Evolutionary conservation across 331 rosid species (phyloP).

Genomic region (Saraca asoca): DNA sequence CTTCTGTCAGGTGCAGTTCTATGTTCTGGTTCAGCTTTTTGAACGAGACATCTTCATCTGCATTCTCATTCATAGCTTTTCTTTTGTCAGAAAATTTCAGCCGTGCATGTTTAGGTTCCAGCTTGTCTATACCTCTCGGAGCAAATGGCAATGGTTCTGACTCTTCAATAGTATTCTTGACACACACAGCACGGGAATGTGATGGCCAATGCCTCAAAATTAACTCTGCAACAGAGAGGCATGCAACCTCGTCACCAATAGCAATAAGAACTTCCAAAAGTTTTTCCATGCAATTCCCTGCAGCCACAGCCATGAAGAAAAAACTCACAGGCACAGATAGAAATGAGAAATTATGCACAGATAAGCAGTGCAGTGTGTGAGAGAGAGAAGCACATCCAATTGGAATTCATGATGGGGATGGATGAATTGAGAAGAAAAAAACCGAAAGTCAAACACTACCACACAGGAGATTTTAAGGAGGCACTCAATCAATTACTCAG

Average conservation of each 20-base stretch:
- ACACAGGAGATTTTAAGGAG: slow-evolving; percentile 18
- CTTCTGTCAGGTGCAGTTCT: slow-evolving; percentile 68
- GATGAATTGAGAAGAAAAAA: slow-evolving; percentile 17
- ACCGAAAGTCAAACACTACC: slow-evolving; percentile 9
- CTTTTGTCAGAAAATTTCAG: slow-evolving; percentile 85
- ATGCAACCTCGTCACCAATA: slow-evolving; percentile 95
- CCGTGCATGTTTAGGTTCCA: slow-evolving; percentile 86
- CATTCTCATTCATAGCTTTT: slow-evolving; percentile 58
- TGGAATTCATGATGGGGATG: slow-evolving; percentile 24
- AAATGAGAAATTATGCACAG: neutral
- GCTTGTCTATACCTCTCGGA: slow-evolving; percentile 95
- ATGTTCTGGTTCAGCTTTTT: slow-evolving; percentile 73
- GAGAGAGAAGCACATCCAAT: slow-evolving; percentile 25
- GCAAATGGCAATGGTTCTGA: slow-evolving; percentile 79
- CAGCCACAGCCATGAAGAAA: slow-evolving; percentile 23
- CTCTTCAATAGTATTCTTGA: slow-evolving; percentile 77
- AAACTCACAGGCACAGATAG: neutral
- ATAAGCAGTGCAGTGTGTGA: neutral
- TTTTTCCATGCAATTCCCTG: slow-evolving; percentile 99
- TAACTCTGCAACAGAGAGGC: slow-evolving; percentile 88
- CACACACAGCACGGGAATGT: slow-evolving; percentile 90
- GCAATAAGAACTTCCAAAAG: slow-evolving; percentile 98
- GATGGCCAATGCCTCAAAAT: slow-evolving; percentile 99
- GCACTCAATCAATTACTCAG: slow-evolving; percentile 16
- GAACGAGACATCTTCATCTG: slow-evolving; percentile 54